These are phyloP conservation scores for Lipomyces oligophaga DNA, from an alignment of 805 yeast genomes.

Conservation along the genomic window DNA sequence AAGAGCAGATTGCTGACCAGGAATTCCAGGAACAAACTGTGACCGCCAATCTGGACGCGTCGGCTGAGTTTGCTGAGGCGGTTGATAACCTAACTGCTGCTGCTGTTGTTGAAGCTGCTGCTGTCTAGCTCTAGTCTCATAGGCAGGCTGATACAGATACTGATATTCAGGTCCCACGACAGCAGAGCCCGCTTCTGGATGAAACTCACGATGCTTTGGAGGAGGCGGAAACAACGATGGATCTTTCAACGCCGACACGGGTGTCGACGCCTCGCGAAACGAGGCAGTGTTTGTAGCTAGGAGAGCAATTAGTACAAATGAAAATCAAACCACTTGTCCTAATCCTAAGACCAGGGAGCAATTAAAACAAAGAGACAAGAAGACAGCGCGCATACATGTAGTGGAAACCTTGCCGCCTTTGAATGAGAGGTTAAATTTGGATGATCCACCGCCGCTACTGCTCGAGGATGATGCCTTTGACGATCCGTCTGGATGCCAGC, in stretches of 20 bases:
- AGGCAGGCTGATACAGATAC: slow-evolving; percentile 25
- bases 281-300: too few species aligned
- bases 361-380: too few species aligned
- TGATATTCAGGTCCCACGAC: slow-evolving; percentile 21
- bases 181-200: slow-evolving; percentile 32
- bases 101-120: slow-evolving; percentile 25
- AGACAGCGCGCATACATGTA: too few species aligned
- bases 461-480: slow-evolving; percentile 5
- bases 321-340: too few species aligned
- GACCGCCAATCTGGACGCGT: slow-evolving; percentile 21
- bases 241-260: slow-evolving; percentile 37
- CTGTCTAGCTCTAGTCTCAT: too few species aligned
- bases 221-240: slow-evolving; percentile 45
- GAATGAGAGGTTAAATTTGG: not conserved
- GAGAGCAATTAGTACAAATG: too few species aligned
- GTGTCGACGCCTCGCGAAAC: slow-evolving; percentile 24
- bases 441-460: slow-evolving; percentile 5
- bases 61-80: slow-evolving; percentile 8
- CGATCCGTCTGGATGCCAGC: slow-evolving; percentile 30
- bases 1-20: too few species aligned
- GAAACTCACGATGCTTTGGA: slow-evolving; percentile 43
- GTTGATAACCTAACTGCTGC: slow-evolving; percentile 20
- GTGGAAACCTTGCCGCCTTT: too few species aligned
- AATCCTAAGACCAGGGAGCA: too few species aligned
- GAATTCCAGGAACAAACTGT: slow-evolving; percentile 10